These are phyloP conservation scores for Durio zibethinus DNA, from an alignment of 345 rosid genomes.

Conservation along the genomic window DNA sequence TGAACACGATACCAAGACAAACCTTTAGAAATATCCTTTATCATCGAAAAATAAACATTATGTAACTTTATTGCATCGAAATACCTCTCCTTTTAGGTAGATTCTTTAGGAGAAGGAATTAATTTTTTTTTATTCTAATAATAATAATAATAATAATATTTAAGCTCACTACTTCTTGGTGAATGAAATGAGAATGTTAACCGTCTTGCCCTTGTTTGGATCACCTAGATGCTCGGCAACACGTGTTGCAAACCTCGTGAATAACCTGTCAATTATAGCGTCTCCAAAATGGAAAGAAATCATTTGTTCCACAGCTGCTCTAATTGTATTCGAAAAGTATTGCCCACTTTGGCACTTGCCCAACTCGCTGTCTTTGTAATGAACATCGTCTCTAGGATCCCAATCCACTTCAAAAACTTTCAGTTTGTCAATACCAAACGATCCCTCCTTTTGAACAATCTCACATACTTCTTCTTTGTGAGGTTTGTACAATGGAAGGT, in stretches of 20 bases:
- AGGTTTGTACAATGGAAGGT: constrained; percentile 35
- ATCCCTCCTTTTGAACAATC: constrained; percentile 33
- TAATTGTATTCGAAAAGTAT: too few relatives aligned
- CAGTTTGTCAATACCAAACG: constrained; percentile 30
- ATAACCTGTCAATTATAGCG: background rate
- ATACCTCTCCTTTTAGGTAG: too few relatives aligned
- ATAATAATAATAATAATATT: too few relatives aligned
- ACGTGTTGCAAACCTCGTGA: background rate
- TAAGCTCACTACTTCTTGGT: background rate
- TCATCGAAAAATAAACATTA: too few relatives aligned
- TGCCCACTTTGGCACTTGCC: too few relatives aligned
- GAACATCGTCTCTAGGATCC: background rate
- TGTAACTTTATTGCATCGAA: too few relatives aligned
- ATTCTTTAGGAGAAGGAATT: too few relatives aligned
- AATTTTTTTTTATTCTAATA: too few relatives aligned
- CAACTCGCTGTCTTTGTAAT: too few relatives aligned
- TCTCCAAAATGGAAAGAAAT: background rate
- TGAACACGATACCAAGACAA: too few relatives aligned
- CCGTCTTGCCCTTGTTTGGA: background rate
- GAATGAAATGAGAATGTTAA: background rate
- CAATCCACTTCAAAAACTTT: constrained; percentile 15
- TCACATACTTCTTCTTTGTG: constrained; percentile 25
- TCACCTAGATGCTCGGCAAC: background rate
- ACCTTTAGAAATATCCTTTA: too few relatives aligned
- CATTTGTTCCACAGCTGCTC: background rate